phyloP scores from a whole-genome alignment of 345 rosid species.

The Raphanus raphanistrum region DNA sequence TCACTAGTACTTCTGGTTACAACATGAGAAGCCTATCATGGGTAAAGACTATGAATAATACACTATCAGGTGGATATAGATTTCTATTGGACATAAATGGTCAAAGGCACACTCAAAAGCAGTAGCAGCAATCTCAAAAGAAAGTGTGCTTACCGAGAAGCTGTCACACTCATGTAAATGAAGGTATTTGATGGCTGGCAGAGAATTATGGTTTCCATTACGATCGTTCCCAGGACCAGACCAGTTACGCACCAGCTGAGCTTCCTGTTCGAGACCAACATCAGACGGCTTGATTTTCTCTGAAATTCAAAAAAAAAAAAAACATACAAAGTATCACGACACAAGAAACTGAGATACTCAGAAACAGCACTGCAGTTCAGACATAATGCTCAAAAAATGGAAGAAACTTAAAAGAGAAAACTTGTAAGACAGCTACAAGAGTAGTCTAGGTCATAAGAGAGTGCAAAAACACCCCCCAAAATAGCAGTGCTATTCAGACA shows the following conservation, averaged over 20 bases:
- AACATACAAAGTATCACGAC: conserved; percentile 15
- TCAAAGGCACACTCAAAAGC: neutral
- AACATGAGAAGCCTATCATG: neutral
- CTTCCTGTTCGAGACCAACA: conserved; percentile 96
- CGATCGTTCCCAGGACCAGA: conserved; percentile 54
- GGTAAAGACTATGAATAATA: neutral
- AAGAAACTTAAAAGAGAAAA: neutral
- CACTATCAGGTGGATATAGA: neutral
- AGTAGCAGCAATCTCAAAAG: neutral
- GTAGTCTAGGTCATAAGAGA: neutral
- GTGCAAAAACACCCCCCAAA: neutral
- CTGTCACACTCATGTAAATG: conserved; percentile 87
- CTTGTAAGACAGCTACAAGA: neutral
- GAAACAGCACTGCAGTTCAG: neutral
- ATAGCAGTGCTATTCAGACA: conserved; percentile 8
- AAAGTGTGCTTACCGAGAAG: conserved; percentile 71
- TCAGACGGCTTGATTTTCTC: conserved; percentile 95
- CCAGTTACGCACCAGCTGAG: conserved; percentile 77
- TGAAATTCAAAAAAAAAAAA: conserved; percentile 39
- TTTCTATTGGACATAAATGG: neutral
- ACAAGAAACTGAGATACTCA: neutral
- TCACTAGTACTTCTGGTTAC: neutral
- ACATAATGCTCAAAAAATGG: neutral
- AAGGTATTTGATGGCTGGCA: conserved; percentile 80
- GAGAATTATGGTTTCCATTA: conserved; percentile 65